Conservation (phyloP, 495 filamentous ascomycete genomes). For the Penicillium angulare region DNA sequence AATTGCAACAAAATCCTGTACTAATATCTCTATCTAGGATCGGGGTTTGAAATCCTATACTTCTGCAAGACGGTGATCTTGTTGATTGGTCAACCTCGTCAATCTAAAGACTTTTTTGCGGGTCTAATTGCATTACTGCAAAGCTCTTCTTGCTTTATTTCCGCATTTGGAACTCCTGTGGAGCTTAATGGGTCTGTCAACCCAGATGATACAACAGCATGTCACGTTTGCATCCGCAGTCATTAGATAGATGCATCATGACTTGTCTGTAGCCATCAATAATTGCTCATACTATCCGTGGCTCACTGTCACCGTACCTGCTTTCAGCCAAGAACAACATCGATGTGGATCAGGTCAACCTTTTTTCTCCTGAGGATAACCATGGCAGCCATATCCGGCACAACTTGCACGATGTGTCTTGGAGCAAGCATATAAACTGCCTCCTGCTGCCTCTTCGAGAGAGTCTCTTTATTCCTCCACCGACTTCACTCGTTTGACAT, state of each 20-base stretch:
- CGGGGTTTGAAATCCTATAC: too few species aligned
- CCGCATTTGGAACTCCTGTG: slow-evolving; percentile 31
- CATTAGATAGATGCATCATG: slow-evolving; percentile 8
- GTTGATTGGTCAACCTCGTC: too few species aligned
- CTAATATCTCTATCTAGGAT: too few species aligned
- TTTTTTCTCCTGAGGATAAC: slow-evolving; percentile 32
- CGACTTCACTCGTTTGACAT: slow-evolving; percentile 41
- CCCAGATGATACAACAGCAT: slow-evolving; percentile 31
- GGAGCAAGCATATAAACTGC: slow-evolving; percentile 32
- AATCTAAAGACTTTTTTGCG: neutral
- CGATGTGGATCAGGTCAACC: slow-evolving; percentile 25
- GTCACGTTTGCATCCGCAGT: slow-evolving; percentile 32
- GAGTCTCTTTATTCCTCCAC: slow-evolving; percentile 20
- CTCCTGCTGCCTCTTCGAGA: slow-evolving; percentile 4
- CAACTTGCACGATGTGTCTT: slow-evolving; percentile 11
- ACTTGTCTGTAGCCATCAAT: slow-evolving; percentile 14
- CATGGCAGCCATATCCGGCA: slow-evolving; percentile 25
- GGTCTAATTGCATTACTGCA: too few species aligned
- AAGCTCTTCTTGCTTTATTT: slow-evolving; percentile 8
- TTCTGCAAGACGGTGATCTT: too few species aligned
- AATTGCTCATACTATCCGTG: slow-evolving; percentile 22
- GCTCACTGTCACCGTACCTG: slow-evolving; percentile 18
- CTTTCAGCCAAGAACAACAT: slow-evolving; percentile 19
- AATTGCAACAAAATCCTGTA: too few species aligned
- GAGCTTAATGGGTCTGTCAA: neutral